Percentiles rank a stretch among this genome's conserved stretches.
These are phyloP conservation scores for Ogataea glucozyma DNA, from an alignment of 805 yeast genomes.

Conservation along the genomic window DNA sequence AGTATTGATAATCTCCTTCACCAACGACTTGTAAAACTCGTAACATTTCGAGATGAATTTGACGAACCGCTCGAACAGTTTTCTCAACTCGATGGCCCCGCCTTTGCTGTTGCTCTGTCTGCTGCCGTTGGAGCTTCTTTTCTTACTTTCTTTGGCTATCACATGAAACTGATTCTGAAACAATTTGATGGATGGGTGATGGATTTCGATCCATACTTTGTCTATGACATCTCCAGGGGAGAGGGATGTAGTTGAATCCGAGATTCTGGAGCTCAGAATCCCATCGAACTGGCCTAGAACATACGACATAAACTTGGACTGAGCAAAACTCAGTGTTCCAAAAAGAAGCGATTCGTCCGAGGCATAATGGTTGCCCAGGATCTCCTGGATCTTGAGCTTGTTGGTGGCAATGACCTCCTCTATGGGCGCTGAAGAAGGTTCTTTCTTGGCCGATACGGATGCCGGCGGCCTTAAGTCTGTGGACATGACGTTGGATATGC, in stretches of 20 bases:
- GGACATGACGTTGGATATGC: background rate
- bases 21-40: conserved; percentile 47
- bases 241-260: too few species aligned
- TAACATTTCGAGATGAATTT: conserved; percentile 50
- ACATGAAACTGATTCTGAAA: conserved; percentile 43
- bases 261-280: too few species aligned
- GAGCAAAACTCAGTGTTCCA: conserved; percentile 51
- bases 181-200: conserved; percentile 62
- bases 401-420: conserved; percentile 22
- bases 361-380: conserved; percentile 28
- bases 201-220: conserved; percentile 59
- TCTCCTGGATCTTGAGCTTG: conserved; percentile 35
- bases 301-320: conserved; percentile 46
- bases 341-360: conserved; percentile 45
- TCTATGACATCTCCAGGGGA: conserved; percentile 44
- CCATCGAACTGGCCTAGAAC: conserved; percentile 43
- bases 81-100: conserved; percentile 53
- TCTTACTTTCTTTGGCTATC: conserved; percentile 22
- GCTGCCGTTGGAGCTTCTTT: conserved; percentile 20
- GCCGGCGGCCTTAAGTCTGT: conserved; percentile 4
- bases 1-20: conserved; percentile 41
- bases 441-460: conserved; percentile 3
- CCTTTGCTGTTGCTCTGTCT: conserved; percentile 12
- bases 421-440: conserved; percentile 12
- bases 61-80: conserved; percentile 50